phyloP scores from a whole-genome alignment of 306 rosid species.

The Sindora glabra region DNA sequence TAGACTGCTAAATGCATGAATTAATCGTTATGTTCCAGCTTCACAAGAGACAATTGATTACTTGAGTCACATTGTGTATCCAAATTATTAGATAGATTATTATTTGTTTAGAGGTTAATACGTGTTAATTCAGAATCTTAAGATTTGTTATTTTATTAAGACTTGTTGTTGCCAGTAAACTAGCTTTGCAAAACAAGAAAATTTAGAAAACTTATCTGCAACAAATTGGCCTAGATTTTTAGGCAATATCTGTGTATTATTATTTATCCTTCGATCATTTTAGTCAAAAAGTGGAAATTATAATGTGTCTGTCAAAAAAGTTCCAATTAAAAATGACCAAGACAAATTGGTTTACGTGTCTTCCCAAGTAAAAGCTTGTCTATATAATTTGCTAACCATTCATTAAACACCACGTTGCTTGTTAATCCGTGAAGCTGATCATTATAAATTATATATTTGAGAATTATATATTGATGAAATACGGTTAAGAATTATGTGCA shows the following conservation, averaged over 20 bases:
- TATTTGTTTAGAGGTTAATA: background rate
- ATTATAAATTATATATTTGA: background rate
- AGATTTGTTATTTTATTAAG: too few relatives aligned
- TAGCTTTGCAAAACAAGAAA: background rate
- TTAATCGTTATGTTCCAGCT: background rate
- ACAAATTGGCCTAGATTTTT: constrained; percentile 15
- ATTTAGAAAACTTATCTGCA: background rate
- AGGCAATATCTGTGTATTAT: background rate
- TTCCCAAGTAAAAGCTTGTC: background rate
- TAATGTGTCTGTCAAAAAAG: constrained; percentile 23
- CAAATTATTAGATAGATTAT: background rate
- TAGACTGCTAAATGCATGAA: too few relatives aligned
- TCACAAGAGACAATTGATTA: background rate
- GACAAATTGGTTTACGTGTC: constrained; percentile 8
- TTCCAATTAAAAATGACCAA: background rate
- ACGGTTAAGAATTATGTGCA: too few relatives aligned
- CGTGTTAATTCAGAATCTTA: background rate
- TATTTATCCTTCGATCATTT: background rate
- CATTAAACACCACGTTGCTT: background rate
- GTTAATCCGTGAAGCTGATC: background rate
- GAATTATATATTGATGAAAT: background rate
- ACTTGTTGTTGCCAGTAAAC: background rate
- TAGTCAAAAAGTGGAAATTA: background rate
- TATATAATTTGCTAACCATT: background rate
- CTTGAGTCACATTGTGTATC: background rate